Percentiles rank a stretch among this genome's conserved stretches.
Evolutionary conservation across 306 rosid species (phyloP).

Genomic region (Comarum palustre): DNA sequence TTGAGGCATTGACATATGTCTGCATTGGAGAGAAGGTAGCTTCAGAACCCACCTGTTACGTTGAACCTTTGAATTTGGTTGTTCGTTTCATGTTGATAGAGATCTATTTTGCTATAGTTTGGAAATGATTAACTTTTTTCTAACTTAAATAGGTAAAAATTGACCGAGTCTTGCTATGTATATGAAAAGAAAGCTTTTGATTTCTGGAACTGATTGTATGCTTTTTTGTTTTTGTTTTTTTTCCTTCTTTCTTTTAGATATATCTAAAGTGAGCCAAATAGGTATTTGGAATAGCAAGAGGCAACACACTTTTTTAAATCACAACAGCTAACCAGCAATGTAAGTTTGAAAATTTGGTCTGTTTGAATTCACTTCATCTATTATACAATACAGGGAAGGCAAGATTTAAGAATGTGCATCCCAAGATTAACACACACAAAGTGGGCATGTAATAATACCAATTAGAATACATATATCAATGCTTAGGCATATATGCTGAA

Average conservation of each 20-base stretch:
- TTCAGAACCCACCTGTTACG: conserved; percentile 31
- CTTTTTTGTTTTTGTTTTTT: not conserved
- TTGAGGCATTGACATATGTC: conserved; percentile 15
- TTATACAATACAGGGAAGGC: conserved; percentile 5
- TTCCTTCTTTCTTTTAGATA: not conserved
- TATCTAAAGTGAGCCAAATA: too few relatives aligned
- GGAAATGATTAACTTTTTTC: not conserved
- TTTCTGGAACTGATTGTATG: not conserved
- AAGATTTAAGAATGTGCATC: conserved; percentile 7
- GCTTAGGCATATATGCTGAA: conserved; percentile 53
- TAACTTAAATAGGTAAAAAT: not conserved
- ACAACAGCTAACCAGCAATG: not conserved
- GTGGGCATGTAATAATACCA: not conserved
- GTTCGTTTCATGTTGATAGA: not conserved
- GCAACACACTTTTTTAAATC: not conserved
- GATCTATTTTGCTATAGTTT: not conserved
- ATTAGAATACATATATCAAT: conserved; percentile 26
- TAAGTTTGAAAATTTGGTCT: not conserved
- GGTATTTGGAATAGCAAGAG: not conserved
- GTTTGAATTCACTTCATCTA: conserved; percentile 2
- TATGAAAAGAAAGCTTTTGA: not conserved
- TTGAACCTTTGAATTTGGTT: conserved; percentile 24
- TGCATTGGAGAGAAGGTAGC: conserved; percentile 38
- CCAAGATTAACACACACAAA: not conserved
- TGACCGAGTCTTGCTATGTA: not conserved